Evolutionary conservation across 164 flowering plant species (phyloP), one percentile per base, ranked within the genome.

Genomic region (Stephania japonica): DNA sequence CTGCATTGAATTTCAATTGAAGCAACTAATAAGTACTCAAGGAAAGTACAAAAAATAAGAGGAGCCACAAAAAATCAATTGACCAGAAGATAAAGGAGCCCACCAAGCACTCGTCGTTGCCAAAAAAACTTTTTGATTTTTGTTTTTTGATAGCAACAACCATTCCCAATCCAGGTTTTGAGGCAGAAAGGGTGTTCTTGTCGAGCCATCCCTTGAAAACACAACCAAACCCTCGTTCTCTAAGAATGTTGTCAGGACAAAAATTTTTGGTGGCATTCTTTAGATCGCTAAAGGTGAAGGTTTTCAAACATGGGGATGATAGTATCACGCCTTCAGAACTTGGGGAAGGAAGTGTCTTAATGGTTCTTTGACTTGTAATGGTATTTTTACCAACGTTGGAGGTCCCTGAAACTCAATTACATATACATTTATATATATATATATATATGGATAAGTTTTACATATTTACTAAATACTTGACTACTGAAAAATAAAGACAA

Each of bases 61-160:
- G 19, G 65, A 56, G 24, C 69, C 8, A 44, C 18, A 27, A 53
- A 74, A 63, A 68, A 19, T 25, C n/a, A 62, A 44, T n/a, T 44
- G 12, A 11, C 24, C 12, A 56, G 42, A 11, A 38, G 21, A 53
- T 38, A 11, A 19, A 21, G 14, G 26, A 59, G 79, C 86, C 42
- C 76, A 89, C 90, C 89, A 89, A 65, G 90, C 90, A 89, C 78
- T 89, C 90, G 72, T 86, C 84, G 70, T 89, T 90, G 47, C 90
- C 92, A 77, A 87, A 90, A 66, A 83, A 81, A 53, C 89, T 87
- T 74, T 86, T 81, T 13, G 89, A 83, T 71, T 83, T 89, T 65
- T 87, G 92, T 77, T 79, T 87, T 83, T 89, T 89, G 47, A 89
- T 88, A 50, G 92, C 92, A 61, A 89, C 84, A 64, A 81, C 85